Conservation (phyloP, 2,329 filamentous ascomycete genomes). For the Penicillium sp. region DNA sequence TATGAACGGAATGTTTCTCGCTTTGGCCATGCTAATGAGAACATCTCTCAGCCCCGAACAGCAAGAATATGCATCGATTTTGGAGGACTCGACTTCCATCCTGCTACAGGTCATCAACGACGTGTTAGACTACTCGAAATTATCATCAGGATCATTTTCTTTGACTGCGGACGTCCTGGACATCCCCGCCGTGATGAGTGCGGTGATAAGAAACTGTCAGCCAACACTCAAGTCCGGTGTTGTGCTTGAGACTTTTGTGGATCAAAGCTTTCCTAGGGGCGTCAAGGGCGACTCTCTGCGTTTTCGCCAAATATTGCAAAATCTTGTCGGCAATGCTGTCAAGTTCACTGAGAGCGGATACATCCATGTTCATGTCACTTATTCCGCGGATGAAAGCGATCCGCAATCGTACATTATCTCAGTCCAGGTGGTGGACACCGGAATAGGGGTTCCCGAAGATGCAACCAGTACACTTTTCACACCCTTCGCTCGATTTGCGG, state of each 20-base stretch:
- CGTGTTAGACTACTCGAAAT: slow-evolving; percentile 65
- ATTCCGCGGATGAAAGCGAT: slow-evolving; percentile 43
- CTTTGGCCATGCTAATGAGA: slow-evolving; percentile 57
- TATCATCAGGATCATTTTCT: slow-evolving; percentile 59
- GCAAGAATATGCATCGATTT: slow-evolving; percentile 56
- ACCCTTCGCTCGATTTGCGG: slow-evolving; percentile 57
- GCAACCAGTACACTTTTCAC: slow-evolving; percentile 52
- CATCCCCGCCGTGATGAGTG: slow-evolving; percentile 45
- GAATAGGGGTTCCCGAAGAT: slow-evolving; percentile 52
- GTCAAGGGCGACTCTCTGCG: slow-evolving; percentile 58
- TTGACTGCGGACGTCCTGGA: slow-evolving; percentile 54
- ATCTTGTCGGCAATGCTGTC: slow-evolving; percentile 59
- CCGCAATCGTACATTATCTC: slow-evolving; percentile 45
- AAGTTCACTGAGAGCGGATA: slow-evolving; percentile 61
- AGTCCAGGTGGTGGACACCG: slow-evolving; percentile 55
- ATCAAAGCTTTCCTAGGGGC: slow-evolving; percentile 49
- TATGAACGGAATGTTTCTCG: slow-evolving; percentile 62
- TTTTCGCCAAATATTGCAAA: slow-evolving; percentile 62
- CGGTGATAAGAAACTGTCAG: slow-evolving; percentile 53
- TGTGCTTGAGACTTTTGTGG: slow-evolving; percentile 45
- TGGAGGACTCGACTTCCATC: slow-evolving; percentile 59
- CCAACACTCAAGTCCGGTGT: slow-evolving; percentile 49
- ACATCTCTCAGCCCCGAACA: slow-evolving; percentile 55
- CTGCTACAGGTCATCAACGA: slow-evolving; percentile 63
- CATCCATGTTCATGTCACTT: slow-evolving; percentile 46